A percentile compares a stretch with the other conserved stretches of the same genome.
phyloP scores from a whole-genome alignment of 306 rosid species.

The Inga leiocalycina region DNA sequence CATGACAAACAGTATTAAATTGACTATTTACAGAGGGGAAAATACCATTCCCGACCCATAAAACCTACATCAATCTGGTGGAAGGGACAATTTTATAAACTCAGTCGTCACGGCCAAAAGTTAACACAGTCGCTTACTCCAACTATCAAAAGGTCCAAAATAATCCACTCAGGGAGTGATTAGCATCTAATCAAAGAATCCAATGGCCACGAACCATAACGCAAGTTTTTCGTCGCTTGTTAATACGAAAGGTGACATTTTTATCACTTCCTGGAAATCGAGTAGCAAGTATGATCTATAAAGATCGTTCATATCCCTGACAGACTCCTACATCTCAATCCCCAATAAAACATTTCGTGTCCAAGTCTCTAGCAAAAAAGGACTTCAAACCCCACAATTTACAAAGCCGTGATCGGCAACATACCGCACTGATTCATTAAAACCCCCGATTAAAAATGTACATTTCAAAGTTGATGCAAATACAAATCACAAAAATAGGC shows the following conservation, averaged over 20 bases:
- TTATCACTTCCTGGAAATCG: not conserved
- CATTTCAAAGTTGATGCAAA: not conserved
- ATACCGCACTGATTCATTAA: not conserved
- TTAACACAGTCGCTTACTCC: not conserved
- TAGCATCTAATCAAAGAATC: not conserved
- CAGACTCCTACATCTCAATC: not conserved
- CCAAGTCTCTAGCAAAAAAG: not conserved
- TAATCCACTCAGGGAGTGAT: not conserved
- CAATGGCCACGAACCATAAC: not conserved
- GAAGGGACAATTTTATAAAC: not conserved
- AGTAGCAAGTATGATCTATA: not conserved
- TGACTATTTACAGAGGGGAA: not conserved
- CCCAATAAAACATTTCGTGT: not conserved
- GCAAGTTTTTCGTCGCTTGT: not conserved
- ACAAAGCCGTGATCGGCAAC: conserved; percentile 10
- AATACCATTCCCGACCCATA: not conserved
- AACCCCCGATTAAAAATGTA: not conserved
- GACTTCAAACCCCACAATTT: conserved; percentile 11
- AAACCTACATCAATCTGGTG: not conserved
- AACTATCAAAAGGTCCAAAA: not conserved
- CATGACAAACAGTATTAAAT: not conserved
- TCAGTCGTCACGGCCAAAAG: conserved; percentile 2
- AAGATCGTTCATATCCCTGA: not conserved
- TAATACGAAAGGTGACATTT: not conserved
- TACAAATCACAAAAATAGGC: not conserved